Evolutionary conservation across 148 eudicot genomes (phyloP).

Genomic region (Rhododendron williamsianum): DNA sequence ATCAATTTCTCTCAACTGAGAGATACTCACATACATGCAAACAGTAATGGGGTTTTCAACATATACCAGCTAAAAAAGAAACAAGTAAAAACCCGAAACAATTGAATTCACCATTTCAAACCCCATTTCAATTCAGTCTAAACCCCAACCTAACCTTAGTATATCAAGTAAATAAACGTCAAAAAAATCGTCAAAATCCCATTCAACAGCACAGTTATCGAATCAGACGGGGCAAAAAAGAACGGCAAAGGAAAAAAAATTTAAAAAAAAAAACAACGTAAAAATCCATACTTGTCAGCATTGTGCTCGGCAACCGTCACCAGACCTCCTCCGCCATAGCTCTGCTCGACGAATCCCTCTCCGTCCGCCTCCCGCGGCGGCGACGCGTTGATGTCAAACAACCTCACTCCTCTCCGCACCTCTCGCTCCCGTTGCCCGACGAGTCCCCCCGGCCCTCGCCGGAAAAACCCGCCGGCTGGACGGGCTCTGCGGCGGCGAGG

Average conservation of each 20-base stretch:
- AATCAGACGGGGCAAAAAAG: not conserved
- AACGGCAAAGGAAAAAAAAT: not conserved
- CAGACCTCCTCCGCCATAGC: not conserved
- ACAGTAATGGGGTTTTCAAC: not conserved
- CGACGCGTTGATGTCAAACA: slow-evolving; percentile 22
- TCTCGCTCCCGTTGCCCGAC: not conserved
- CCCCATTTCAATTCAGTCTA: not conserved
- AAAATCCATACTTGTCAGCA: slow-evolving; percentile 14
- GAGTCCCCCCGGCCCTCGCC: not conserved
- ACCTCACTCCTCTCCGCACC: not conserved
- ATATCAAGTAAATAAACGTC: not conserved
- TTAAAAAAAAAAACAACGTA: not conserved
- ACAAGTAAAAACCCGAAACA: not conserved
- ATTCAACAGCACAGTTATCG: not conserved
- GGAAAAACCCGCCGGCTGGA: not conserved
- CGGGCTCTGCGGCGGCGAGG: not conserved
- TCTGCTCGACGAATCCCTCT: slow-evolving; percentile 4
- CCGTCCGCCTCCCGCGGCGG: slow-evolving; percentile 24
- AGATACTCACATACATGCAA: not conserved
- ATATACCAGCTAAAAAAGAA: not conserved
- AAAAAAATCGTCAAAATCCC: not conserved
- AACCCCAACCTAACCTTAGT: not conserved
- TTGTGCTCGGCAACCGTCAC: not conserved
- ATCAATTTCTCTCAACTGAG: not conserved
- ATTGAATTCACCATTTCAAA: slow-evolving; percentile 4